phyloP scores from a whole-genome alignment of 2,329 filamentous ascomycete species.

The Rutstroemia sp. region DNA sequence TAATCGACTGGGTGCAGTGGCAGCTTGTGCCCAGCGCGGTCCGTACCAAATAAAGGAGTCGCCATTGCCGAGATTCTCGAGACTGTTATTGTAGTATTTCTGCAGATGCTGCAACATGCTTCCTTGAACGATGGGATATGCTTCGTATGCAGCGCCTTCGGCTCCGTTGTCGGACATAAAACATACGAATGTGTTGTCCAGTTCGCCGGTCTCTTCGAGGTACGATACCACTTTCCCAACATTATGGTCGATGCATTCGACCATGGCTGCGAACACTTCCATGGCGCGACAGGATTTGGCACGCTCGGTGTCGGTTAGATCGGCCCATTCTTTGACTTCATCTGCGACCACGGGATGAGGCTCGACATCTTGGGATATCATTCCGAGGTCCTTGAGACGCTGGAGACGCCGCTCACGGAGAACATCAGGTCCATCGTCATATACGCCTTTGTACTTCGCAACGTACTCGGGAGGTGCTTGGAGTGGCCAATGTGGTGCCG shows the following conservation, averaged over 20 bases:
- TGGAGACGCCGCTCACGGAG: slow-evolving; percentile 46
- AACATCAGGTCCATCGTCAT: slow-evolving; percentile 52
- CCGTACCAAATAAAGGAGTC: slow-evolving; percentile 56
- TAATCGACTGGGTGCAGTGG: slow-evolving; percentile 42
- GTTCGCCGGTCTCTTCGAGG: slow-evolving; percentile 42
- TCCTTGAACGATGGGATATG: slow-evolving; percentile 39
- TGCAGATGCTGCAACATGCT: slow-evolving; percentile 33
- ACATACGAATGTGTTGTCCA: slow-evolving; percentile 56
- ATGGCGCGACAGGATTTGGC: slow-evolving; percentile 10
- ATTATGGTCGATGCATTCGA: slow-evolving; percentile 46
- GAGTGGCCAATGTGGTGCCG: slow-evolving; percentile 47
- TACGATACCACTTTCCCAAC: slow-evolving; percentile 51
- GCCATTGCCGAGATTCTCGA: slow-evolving; percentile 50
- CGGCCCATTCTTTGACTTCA: slow-evolving; percentile 11
- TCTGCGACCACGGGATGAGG: slow-evolving; percentile 19
- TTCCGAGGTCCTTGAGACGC: slow-evolving; percentile 45
- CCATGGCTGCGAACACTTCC: slow-evolving; percentile 48
- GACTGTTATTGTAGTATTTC: slow-evolving; percentile 50
- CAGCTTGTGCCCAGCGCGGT: slow-evolving; percentile 46
- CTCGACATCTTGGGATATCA: slow-evolving; percentile 12
- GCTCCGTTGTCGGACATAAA: slow-evolving; percentile 60
- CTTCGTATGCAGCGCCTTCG: slow-evolving; percentile 51
- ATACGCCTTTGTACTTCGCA: slow-evolving; percentile 41
- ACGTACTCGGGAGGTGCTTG: slow-evolving; percentile 35
- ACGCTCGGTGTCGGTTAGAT: slow-evolving; percentile 32